These are phyloP conservation scores for Colletotrichum chlorophyti DNA, from an alignment of 2,329 filamentous ascomycete genomes.

Conservation along the genomic window DNA sequence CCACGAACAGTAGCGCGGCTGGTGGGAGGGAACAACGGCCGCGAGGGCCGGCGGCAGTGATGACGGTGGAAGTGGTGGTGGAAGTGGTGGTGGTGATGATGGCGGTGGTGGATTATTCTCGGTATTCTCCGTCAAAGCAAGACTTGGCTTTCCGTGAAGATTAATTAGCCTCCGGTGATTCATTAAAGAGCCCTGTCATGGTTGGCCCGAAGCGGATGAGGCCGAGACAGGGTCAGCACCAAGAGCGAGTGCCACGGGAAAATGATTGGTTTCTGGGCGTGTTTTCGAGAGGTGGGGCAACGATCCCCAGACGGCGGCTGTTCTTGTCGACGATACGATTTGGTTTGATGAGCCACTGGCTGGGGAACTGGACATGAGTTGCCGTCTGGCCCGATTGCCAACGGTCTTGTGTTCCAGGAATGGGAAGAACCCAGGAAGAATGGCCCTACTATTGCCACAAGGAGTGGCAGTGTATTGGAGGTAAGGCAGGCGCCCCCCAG, in stretches of 20 bases:
- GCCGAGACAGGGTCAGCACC: too few relatives aligned
- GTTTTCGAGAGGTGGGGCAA: not conserved
- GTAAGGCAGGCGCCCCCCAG: too few relatives aligned
- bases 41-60: not conserved
- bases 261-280: not conserved
- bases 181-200: too few relatives aligned
- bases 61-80: not conserved
- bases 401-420: slow-evolving; percentile 21
- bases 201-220: too few relatives aligned
- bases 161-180: too few relatives aligned
- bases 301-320: slow-evolving; percentile 1
- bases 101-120: not conserved
- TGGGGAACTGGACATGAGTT: too few relatives aligned
- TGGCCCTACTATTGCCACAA: too few relatives aligned
- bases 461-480: too few relatives aligned
- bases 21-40: not conserved
- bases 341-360: slow-evolving; percentile 1
- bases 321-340: too few relatives aligned
- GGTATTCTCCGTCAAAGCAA: not conserved
- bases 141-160: slow-evolving; percentile 8
- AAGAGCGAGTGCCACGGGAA: too few relatives aligned
- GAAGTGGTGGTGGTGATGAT: not conserved
- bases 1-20: too few relatives aligned
- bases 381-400: slow-evolving; percentile 14
- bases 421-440: not conserved